Percentiles rank a stretch among this genome's conserved stretches.
Conservation (phyloP, 441 rosid species). For the Kokia cookei region DNA sequence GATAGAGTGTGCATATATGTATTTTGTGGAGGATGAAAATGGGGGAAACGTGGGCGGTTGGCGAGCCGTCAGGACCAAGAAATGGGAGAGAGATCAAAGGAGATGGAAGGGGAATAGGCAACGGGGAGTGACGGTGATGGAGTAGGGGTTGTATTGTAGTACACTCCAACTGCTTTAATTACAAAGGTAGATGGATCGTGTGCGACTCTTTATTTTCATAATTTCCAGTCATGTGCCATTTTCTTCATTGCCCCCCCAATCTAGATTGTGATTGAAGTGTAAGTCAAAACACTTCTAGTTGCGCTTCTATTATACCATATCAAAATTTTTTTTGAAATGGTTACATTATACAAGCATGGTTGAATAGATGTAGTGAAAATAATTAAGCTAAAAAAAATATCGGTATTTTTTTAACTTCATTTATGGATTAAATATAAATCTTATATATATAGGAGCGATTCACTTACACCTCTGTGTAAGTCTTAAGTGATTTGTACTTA, state of each 20-base stretch:
- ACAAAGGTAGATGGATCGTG: constrained; percentile 12
- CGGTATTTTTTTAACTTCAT: too few relatives aligned
- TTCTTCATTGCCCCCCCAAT: constrained; percentile 7
- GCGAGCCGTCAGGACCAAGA: constrained; percentile 39
- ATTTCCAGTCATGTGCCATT: constrained; percentile 16
- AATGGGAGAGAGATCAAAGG: constrained; percentile 1
- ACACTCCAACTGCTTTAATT: constrained; percentile 1
- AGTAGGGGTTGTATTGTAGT: neutral
- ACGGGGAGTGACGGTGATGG: neutral
- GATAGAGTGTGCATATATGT: constrained; percentile 2
- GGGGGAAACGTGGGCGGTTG: constrained; percentile 46
- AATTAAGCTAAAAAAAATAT: too few relatives aligned
- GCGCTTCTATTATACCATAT: neutral
- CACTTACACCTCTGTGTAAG: too few relatives aligned
- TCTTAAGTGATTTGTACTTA: too few relatives aligned
- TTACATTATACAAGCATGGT: too few relatives aligned
- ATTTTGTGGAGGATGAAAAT: neutral
- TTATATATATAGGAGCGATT: too few relatives aligned
- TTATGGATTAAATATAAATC: too few relatives aligned
- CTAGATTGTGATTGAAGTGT: neutral
- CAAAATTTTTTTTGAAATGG: neutral
- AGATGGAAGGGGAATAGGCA: neutral
- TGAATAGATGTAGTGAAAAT: too few relatives aligned
- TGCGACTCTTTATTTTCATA: neutral
- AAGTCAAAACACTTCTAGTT: neutral